A percentile compares a stretch with the other conserved stretches of the same genome.
phyloP scores from a whole-genome alignment of 768 basidiomycete genomes.

The Podaxis sp. region DNA sequence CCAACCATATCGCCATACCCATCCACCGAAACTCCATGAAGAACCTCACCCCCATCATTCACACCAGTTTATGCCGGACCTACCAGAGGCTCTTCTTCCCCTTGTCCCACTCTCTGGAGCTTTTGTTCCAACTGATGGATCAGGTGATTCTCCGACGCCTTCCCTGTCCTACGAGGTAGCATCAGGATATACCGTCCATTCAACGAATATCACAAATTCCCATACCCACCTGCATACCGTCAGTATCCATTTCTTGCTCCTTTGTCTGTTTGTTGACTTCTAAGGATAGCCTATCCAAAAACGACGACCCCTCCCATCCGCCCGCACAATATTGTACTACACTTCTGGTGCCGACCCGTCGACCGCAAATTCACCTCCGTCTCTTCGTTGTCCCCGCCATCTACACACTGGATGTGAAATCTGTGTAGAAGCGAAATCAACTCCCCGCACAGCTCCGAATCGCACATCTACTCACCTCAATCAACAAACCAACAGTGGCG shows the following conservation, averaged over 20 bases:
- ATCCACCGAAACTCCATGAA: conserved; percentile 12
- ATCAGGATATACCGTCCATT: conserved; percentile 17
- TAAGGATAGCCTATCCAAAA: background rate
- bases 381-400: conserved; percentile 70
- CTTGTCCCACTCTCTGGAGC: conserved; percentile 29
- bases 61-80: conserved; percentile 24
- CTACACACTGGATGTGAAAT: conserved; percentile 73
- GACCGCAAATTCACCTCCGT: conserved; percentile 60
- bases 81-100: conserved; percentile 26
- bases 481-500: background rate
- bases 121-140: conserved; percentile 19
- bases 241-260: background rate
- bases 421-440: conserved; percentile 62
- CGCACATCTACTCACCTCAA: background rate
- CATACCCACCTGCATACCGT: conserved; percentile 7
- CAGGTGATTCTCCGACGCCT: conserved; percentile 13
- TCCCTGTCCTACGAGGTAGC: conserved; percentile 15
- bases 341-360: conserved; percentile 59
- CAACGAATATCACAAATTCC: background rate
- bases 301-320: conserved; percentile 28
- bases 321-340: conserved; percentile 52
- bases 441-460: conserved; percentile 19
- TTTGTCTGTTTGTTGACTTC: background rate
- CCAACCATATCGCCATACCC: conserved; percentile 39
- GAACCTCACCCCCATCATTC: conserved; percentile 26